Conservation (phyloP, 768 basidiomycete genomes). For the Saitozyma podzolica region DNA sequence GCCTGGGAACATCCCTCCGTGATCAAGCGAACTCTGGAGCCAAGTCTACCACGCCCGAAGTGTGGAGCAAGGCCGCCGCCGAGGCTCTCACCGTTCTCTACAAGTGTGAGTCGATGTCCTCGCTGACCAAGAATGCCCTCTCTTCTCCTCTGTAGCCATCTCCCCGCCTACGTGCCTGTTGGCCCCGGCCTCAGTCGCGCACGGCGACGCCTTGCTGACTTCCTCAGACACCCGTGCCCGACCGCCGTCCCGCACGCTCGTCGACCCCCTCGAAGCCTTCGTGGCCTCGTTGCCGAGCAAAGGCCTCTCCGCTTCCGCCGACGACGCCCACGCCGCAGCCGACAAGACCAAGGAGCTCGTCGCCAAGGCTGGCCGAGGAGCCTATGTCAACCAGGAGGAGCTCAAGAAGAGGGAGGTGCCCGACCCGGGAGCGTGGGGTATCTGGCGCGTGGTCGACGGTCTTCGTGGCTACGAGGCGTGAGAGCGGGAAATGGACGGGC, state of each 20-base stretch:
- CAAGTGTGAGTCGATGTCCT: conserved; percentile 31
- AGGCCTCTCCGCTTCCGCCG: conserved; percentile 59
- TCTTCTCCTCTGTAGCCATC: not conserved
- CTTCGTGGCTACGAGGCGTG: conserved; percentile 35
- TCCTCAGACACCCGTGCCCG: conserved; percentile 72
- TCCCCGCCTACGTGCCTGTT: not conserved
- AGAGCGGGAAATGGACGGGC: not conserved
- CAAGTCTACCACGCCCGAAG: conserved; percentile 56
- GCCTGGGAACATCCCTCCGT: conserved; percentile 71
- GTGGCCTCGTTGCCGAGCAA: conserved; percentile 57
- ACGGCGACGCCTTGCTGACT: not conserved
- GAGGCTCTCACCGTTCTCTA: conserved; percentile 47
- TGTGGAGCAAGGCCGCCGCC: conserved; percentile 65
- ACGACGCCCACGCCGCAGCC: conserved; percentile 66
- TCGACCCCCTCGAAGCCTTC: conserved; percentile 88
- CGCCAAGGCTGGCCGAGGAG: conserved; percentile 84
- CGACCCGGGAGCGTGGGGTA: conserved; percentile 91
- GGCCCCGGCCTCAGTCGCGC: not conserved
- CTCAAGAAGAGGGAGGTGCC: conserved; percentile 66
- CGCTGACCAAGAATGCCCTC: not conserved
- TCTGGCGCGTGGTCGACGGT: conserved; percentile 53
- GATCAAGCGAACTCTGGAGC: conserved; percentile 44
- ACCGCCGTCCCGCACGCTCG: conserved; percentile 82
- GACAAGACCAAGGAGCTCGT: conserved; percentile 71
- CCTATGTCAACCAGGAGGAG: conserved; percentile 64